phyloP scores from a whole-genome alignment of 1,284 basidiomycete species.

The Leccinum angustisporum region DNA sequence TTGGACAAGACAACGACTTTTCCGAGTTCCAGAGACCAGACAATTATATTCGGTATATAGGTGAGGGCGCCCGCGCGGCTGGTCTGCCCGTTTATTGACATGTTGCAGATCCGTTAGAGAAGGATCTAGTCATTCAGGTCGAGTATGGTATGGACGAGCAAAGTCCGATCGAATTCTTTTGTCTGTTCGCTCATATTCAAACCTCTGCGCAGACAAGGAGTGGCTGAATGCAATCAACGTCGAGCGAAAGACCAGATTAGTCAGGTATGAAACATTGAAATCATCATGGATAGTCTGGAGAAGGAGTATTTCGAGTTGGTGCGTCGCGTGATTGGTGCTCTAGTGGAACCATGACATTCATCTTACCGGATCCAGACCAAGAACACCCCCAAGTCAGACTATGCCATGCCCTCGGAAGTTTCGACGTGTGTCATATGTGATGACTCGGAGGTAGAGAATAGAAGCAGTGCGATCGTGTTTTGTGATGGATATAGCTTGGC shows the following conservation, averaged over 20 bases:
- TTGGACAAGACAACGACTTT: constrained; percentile 71
- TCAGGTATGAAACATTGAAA: constrained; percentile 88
- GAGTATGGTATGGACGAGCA: constrained; percentile 99
- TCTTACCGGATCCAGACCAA: constrained; percentile 63
- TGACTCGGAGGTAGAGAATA: constrained; percentile 97
- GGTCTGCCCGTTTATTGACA: constrained; percentile 9
- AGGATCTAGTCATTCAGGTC: constrained; percentile 88
- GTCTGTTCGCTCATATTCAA: constrained; percentile 2
- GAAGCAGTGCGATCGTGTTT: constrained; percentile 94
- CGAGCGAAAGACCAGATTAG: constrained; percentile 78
- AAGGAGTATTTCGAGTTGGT: too few species aligned
- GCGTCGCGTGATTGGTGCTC: too few species aligned
- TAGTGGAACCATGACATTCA: background rate
- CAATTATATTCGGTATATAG: constrained; percentile 89
- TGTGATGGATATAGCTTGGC: constrained; percentile 97
- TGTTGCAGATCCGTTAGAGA: constrained; percentile 83
- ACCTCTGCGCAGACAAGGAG: constrained; percentile 70
- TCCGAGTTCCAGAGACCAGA: constrained; percentile 76
- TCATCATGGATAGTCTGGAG: constrained; percentile 82
- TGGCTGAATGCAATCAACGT: constrained; percentile 90
- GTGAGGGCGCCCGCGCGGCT: constrained; percentile 40
- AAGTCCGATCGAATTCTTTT: constrained; percentile 49
- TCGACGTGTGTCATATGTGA: constrained; percentile 97
- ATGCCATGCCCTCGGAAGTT: constrained; percentile 86
- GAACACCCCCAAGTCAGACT: constrained; percentile 81